phyloP scores from a whole-genome alignment of 2,329 filamentous ascomycete genomes.

The Ophiocordyceps camponoti-saundersi region DNA sequence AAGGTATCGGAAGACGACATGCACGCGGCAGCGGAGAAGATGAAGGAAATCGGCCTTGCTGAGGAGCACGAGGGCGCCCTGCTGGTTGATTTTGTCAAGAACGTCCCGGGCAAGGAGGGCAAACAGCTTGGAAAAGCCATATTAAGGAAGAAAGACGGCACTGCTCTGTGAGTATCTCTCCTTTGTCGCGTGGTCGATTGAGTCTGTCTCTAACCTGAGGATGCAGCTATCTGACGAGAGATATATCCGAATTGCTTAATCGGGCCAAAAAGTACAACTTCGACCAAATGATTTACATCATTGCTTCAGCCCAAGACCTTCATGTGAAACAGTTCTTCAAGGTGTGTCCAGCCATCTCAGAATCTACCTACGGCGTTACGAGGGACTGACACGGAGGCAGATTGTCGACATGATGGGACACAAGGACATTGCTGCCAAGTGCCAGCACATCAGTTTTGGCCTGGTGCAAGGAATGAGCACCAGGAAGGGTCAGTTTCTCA shows the following conservation, averaged over 20 bases:
- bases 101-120: constrained; percentile 46
- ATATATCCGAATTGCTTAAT: constrained; percentile 57
- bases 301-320: constrained; percentile 53
- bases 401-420: constrained; percentile 57
- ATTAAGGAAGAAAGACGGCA: constrained; percentile 55
- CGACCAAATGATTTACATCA: constrained; percentile 68
- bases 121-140: constrained; percentile 56
- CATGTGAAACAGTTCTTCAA: constrained; percentile 61
- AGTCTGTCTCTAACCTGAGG: not conserved
- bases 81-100: constrained; percentile 55
- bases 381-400: constrained; percentile 14
- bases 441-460: constrained; percentile 62
- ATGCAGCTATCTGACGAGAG: constrained; percentile 45
- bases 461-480: constrained; percentile 56
- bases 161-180: constrained; percentile 36
- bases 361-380: not conserved
- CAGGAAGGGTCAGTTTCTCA: constrained; percentile 40
- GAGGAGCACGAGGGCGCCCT: constrained; percentile 57
- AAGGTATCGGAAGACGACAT: constrained; percentile 52
- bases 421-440: constrained; percentile 48
- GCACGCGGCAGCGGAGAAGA: constrained; percentile 40
- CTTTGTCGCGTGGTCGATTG: no score
- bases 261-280: constrained; percentile 47
- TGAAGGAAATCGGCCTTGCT: constrained; percentile 47
- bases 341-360: constrained; percentile 1